Base-by-base conservation (phyloP, 2,329 filamentous ascomycete genomes). In the Septoria linicola region DNA sequence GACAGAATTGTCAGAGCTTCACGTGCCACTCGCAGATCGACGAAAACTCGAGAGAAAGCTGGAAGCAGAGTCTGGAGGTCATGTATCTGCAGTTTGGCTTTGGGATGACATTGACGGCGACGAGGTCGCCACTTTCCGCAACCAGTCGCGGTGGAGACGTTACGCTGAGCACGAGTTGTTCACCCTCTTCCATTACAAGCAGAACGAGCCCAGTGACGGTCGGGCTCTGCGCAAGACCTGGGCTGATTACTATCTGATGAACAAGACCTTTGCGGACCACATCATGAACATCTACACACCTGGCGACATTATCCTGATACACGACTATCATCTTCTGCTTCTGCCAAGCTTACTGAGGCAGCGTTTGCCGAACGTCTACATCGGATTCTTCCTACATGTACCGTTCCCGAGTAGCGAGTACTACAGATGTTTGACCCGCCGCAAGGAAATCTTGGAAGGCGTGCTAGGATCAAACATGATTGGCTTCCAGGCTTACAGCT, bases 341-440 rank as follows among this genome's bases (percentile, higher is more conserved):
- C 80, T 97, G 3, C 92, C 93, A 2, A 90, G 84, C 71, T 83
- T 97, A 75, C 76, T 97, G 53, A 85, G 92, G 41, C 90, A 96
- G 69, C 83, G 87, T 35, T 77, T 91, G 14, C 88, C 90, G 3
- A 88, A 90, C 69, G 88, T 95, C 72, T 95, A 95, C 74, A 91
- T 96, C 66, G 87, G 89, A 47, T 96, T 96, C 76, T 97, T 89
- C 75, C 77, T 97, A 40, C 92, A 97, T 71, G 86, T 89, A 39
- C 92, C 92, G 0, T 97, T 97, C 71, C 92, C 92, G 27, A 96
- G 90, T 72, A 95, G 89, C 76, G 93, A 97, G 71, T 96, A 95
- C 67, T 82, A 96, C 68, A 83, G 91, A 41, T 96, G 91, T 69
- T 76, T 96, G 49, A 88, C 89, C 31, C 83, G 89, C 58, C 83